Base-by-base conservation (phyloP, 257 asterid species). In the Catharanthus roseus region DNA sequence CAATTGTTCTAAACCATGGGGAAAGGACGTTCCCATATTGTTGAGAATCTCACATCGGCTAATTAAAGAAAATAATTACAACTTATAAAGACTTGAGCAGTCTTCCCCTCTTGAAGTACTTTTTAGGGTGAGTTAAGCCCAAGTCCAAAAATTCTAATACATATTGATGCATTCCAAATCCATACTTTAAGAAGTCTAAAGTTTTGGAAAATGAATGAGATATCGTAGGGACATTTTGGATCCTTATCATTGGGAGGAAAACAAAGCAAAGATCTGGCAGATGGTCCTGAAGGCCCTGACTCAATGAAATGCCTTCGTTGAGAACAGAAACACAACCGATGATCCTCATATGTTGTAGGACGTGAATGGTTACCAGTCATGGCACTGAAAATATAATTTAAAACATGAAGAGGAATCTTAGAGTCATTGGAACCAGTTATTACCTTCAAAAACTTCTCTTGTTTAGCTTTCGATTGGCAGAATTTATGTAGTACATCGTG, bases 401-500 rank as follows among this genome's bases (percentile, higher is more conserved):
- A 12, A 45, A 0, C 19, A 12, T 15, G 19, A 45, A 45, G 51
- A 13, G 51, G 19, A 45, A 4, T 3, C 1, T 45, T 15, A 12
- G 21, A 10, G n/a, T 39, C 51, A 65, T 41, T 44, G 13, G 16
- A 21, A 12, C 10, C 13, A 1, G 69, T n/a, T 21, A 65, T 41
- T 23, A 65, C 16, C 33, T 0, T 49, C 2, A 26, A 66, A 10
- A 76, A 60, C 9, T 70, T 70, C 5, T 53, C 70, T 10, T n/a
- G 56, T 67, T 45, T 45, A 12, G 51, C 51, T 45, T 45, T 45
- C 13, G 51, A 45, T 45, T 13, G 51, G 51, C 51, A 70, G 33
- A 76, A 36, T 7, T 54, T 53, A 6, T 65, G 28, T 2, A 76
- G 21, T 24, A 69, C 56, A 65, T 75, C 79, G 3, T 75, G 75